Base-by-base conservation (phyloP, 2,329 filamentous ascomycete species). In the Neonectria magnoliae region DNA sequence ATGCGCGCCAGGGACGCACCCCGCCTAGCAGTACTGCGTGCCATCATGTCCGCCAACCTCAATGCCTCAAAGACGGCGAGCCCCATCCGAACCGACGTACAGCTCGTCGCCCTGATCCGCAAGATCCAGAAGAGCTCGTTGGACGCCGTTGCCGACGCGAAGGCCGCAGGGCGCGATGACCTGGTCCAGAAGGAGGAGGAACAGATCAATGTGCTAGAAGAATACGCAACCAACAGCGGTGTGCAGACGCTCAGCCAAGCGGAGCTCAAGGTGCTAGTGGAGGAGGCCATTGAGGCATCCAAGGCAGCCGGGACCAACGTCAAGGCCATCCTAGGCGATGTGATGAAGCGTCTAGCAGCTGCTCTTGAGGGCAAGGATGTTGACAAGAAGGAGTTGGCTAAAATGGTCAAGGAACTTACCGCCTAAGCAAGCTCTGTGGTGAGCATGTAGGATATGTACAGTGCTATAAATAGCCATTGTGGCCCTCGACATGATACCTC, bases 21-120 rank as follows among this genome's bases (percentile, higher is more conserved):
- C 27, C 88, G 90, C 2, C 87, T 94, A 27, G 81, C 86, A 42
- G 91, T 93, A 41, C 84, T 95, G 53, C 90, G 92, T 70, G 78
- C 84, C 44, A 81, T 94, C 66, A 85, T 94, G 68, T 84, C 91
- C 33, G 87, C 91, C 67, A 88, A 91, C 66, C 89, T 90, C 71
- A 94, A 94, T 78, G 89, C 91, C 36, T 90, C 89, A 76, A 94
- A 94, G 80, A 93, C 91, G 14, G 75, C 84, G 42, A 83, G 81
- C 42, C 92, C 92, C n/a, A 87, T 94, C 74, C 83, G 81, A 59
- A 92, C 88, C 22, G 91, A 95, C 77, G 84, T 86, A 68, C 87
- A 91, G 73, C 83, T 95, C 60, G 86, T 93, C 29, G 81, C 84
- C 8, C 82, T 94, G 53, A 84, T 96, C 60, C 85, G 87, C 68